Evolutionary conservation across 192 early-diverging fungal genomes (phyloP), one percentile per base, ranked within the genome.

Genomic region (Geranomyces variabilis): DNA sequence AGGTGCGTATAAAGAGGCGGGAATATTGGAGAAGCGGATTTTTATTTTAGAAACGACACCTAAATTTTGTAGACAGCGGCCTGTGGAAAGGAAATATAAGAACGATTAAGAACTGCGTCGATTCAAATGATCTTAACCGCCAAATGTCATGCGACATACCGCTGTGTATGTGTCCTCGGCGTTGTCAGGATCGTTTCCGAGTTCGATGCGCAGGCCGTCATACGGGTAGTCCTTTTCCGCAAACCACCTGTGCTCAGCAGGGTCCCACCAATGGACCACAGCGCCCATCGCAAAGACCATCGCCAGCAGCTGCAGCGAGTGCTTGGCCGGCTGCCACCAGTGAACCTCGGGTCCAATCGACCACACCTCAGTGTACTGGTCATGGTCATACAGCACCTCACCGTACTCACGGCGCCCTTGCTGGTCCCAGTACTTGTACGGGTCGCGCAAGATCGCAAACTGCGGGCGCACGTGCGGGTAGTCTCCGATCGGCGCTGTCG

Each of bases 341-440:
- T 69, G 69, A 21, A 48, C 34, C 36, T 76, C 77, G 10, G 77
- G 76, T 44, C 82, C 84, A 53, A 80, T 76, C 44, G 71, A 58
- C 77, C 68, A 79, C 43, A 66, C 45, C 56, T 86, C 79, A 29
- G 75, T 77, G 65, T 77, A 78, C 45, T 78, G 66, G 46, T 79
- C 81, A 47, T 82, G 72, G 61, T 80, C 79, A 26, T 80, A 57
- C 22, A 84, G 26, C 19, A 86, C 64, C 36, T 86, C 84, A 26
- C 84, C 84, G 63, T 82, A 86, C 47, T 86, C 74, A 26, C 84
- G 51, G 8, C 81, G 70, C 17, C 78, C 82, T 77, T 86, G 84
- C 68, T 80, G 71, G 71, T 86, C 84, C 84, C 84, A 86, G 75
- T 86, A 84, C 67, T 73, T 73, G 71, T 68, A 79, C 13, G 84